Evolutionary conservation across 208 protist species (phyloP).

Genomic region (Balamuthia mandrillaris): DNA sequence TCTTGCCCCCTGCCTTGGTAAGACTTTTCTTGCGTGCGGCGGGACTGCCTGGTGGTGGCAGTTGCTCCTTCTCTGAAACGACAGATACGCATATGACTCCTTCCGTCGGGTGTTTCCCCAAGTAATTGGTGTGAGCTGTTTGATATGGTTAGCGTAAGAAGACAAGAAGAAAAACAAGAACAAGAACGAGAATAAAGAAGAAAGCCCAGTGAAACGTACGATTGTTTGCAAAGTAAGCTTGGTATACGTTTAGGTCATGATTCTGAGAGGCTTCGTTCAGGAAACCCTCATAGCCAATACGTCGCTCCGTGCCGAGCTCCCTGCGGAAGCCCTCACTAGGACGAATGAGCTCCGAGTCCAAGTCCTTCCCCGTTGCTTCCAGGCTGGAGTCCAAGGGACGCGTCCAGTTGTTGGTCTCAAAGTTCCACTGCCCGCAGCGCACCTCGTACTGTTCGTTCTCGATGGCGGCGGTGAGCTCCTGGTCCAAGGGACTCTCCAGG

Average conservation of each 20-base stretch:
- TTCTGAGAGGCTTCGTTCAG: neutral
- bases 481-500: neutral
- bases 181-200: neutral
- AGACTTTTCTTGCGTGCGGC: neutral
- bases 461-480: neutral
- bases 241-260: too few species aligned
- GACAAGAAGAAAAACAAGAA: neutral
- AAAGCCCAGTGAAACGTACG: neutral
- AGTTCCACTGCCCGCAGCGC: slow-evolving; percentile 16
- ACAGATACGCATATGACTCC: too few species aligned
- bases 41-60: too few species aligned
- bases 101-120: too few species aligned
- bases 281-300: neutral
- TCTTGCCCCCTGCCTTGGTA: slow-evolving; percentile 7
- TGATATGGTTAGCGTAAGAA: too few species aligned
- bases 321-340: neutral
- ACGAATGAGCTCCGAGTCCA: neutral
- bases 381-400: neutral
- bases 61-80: too few species aligned
- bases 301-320: neutral
- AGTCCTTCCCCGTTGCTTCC: too few species aligned
- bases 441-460: slow-evolving; percentile 23
- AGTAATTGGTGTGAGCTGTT: too few species aligned
- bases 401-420: slow-evolving; percentile 14
- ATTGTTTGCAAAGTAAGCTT: neutral